phyloP scores from a whole-genome alignment of 192 early-diverging fungal genomes.

The Backusella psychrophila region DNA sequence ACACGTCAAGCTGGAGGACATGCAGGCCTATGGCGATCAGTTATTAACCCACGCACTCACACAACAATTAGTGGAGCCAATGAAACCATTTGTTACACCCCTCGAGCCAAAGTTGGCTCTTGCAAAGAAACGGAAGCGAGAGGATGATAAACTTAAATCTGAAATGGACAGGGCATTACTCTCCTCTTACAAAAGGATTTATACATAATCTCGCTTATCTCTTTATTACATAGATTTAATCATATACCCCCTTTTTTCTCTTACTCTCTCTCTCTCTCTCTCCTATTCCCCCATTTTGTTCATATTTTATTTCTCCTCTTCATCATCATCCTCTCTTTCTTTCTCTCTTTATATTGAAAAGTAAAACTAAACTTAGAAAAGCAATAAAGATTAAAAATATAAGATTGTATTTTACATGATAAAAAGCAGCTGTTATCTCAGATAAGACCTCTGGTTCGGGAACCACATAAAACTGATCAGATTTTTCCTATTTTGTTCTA shows the following conservation, averaged over 20 bases:
- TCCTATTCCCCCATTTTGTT: neutral
- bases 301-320: neutral
- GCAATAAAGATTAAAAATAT: neutral
- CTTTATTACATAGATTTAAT: neutral
- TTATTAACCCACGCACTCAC: constrained; percentile 40
- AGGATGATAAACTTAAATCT: constrained; percentile 8
- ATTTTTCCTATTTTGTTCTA: neutral
- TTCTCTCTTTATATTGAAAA: neutral
- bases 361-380: neutral
- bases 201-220: neutral
- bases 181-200: constrained; percentile 1
- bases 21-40: constrained; percentile 63
- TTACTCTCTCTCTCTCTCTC: neutral
- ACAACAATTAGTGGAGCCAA: constrained; percentile 5
- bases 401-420: neutral
- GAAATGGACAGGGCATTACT: neutral
- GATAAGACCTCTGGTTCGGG: neutral
- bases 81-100: neutral
- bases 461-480: neutral
- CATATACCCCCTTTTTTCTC: neutral
- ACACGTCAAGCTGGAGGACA: constrained; percentile 56
- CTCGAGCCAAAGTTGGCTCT: neutral
- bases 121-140: neutral
- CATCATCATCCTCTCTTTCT: neutral
- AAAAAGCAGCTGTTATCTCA: neutral